Evolutionary conservation across 108 stramenopile species (phyloP), one percentile per base, ranked within the genome.

Genomic region (Epithemia pelagica): DNA sequence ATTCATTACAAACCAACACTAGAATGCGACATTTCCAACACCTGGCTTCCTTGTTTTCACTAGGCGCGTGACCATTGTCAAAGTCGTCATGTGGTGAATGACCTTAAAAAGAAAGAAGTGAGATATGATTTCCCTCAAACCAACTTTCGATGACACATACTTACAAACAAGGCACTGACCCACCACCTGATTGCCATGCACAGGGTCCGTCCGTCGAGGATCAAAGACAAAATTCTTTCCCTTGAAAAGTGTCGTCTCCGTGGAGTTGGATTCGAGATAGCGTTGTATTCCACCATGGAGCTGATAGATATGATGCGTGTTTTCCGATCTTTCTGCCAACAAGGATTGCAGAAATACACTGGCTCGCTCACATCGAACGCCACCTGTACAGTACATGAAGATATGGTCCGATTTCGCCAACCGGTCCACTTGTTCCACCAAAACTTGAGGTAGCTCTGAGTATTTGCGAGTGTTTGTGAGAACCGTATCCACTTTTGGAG

Each of bases 141-240:
- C n/a, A n/a, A n/a, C n/a, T n/a, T n/a, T n/a, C n/a, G n/a, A n/a
- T n/a, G n/a, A n/a, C n/a, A n/a, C n/a, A n/a, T n/a, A n/a, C n/a
- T n/a, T n/a, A n/a, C 91, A 93, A 20, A 88, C 57, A 10, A 93
- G 61, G 59, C 91, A 93, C 33, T 31, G 65, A 3, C 91, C 91
- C 24, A 87, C 76, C 3, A 75, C 68, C 15, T n/a, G 27, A 27
- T 75, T 75, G 28, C 54, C 58, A 61, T 80, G 79, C 2, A 67
- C 62, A 28, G 74, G 75, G 64, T 78, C 85, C 26, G 79, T 82
- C 23, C 86, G 60, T 20, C 92, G 79, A 22, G 82, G 87, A 75
- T 93, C 92, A 74, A 93, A 93, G 18, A 93, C 92, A 78, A 93
- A 93, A 64, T 93, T 93, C 71, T 88, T 88, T 29, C 92, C 92